Conservation (phyloP, 2,329 filamentous ascomycete species). For the Aspergillus jensenii region DNA sequence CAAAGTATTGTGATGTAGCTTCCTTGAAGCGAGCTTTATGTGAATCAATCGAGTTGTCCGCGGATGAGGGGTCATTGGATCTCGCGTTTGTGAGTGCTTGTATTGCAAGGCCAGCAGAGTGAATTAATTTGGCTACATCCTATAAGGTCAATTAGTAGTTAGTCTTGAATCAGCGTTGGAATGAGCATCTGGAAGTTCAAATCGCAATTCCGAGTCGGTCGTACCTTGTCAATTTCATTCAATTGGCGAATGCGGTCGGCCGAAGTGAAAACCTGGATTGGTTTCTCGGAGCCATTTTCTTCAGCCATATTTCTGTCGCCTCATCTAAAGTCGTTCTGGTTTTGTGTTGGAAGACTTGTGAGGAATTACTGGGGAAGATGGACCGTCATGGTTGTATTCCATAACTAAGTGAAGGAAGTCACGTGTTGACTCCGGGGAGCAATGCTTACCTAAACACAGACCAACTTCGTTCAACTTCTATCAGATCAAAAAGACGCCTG, state of each 20-base stretch:
- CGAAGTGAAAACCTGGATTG: slow-evolving; percentile 58
- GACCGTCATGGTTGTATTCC: not conserved
- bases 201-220: not conserved
- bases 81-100: slow-evolving; percentile 60
- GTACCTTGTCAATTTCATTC: slow-evolving; percentile 71
- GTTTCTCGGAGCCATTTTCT: slow-evolving; percentile 20
- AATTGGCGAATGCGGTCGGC: slow-evolving; percentile 79
- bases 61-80: slow-evolving; percentile 30
- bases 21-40: slow-evolving; percentile 61
- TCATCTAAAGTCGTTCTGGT: not conserved
- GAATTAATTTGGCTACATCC: slow-evolving; percentile 56
- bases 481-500: slow-evolving; percentile 7
- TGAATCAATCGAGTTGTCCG: slow-evolving; percentile 50
- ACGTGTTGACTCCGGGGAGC: slow-evolving; percentile 6
- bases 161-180: not conserved
- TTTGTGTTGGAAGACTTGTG: not conserved
- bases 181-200: not conserved
- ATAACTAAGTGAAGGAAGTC: not conserved
- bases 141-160: slow-evolving; percentile 20
- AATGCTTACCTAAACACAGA: slow-evolving; percentile 11
- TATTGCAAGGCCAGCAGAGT: slow-evolving; percentile 62
- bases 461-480: slow-evolving; percentile 5
- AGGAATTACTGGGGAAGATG: not conserved
- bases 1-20: slow-evolving; percentile 62
- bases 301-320: slow-evolving; percentile 22